phyloP scores from a whole-genome alignment of 306 rosid species.

The Vicia sativa region DNA sequence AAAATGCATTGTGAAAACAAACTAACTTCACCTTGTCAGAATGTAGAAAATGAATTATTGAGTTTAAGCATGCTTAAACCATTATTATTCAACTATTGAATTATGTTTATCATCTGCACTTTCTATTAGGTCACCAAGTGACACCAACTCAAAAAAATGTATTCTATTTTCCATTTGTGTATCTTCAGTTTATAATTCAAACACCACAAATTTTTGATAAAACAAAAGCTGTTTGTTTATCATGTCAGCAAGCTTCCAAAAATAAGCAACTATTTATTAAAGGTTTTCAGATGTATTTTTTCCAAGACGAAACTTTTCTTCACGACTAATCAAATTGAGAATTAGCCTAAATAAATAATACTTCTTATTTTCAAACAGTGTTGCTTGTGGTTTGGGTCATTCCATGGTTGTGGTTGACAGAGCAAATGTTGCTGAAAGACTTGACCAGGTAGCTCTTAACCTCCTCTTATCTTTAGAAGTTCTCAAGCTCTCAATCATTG shows the following conservation, averaged over 20 bases:
- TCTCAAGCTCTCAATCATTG: background rate
- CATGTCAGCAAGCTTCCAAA: background rate
- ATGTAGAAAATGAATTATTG: background rate
- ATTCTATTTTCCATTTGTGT: background rate
- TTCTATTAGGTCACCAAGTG: background rate
- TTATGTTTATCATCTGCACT: background rate
- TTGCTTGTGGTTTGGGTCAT: conserved; percentile 87
- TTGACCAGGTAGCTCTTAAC: conserved; percentile 70
- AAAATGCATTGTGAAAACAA: background rate
- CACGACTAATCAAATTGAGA: background rate
- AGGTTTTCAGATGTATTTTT: background rate
- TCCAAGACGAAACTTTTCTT: background rate
- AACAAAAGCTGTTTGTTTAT: background rate
- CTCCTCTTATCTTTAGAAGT: too few relatives aligned
- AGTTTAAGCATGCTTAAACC: conserved; percentile 4
- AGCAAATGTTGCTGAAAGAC: conserved; percentile 69
- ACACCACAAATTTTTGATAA: background rate
- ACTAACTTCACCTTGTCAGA: background rate
- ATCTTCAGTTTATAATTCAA: background rate
- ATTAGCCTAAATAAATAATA: too few relatives aligned
- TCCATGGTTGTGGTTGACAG: conserved; percentile 93
- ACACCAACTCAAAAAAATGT: too few relatives aligned
- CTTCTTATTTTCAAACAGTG: conserved; percentile 62
- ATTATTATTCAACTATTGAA: background rate
- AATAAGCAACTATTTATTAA: background rate